Evolutionary conservation across 768 basidiomycete species (phyloP).

Genomic region (Dacryopinax spathularia): DNA sequence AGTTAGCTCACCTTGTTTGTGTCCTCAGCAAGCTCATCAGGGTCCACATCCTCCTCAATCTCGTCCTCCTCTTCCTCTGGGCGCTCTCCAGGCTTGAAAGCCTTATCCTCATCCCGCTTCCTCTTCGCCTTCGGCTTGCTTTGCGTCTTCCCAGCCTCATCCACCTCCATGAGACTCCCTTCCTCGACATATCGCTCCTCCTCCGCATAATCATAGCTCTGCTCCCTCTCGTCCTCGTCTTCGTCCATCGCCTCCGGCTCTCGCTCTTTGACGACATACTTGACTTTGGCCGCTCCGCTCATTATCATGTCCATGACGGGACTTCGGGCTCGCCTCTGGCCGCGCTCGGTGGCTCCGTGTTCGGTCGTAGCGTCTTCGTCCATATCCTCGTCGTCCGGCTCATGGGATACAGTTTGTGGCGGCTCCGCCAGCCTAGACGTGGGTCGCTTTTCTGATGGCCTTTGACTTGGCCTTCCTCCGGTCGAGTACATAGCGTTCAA

Average conservation of each 20-base stretch:
- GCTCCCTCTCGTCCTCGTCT: background rate
- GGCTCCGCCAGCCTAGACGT: background rate
- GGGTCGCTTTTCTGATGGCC: background rate
- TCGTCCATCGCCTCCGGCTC: background rate
- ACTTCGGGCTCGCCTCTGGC: background rate
- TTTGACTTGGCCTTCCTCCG: background rate
- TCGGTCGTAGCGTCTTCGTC: background rate
- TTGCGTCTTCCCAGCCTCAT: background rate
- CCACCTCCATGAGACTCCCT: background rate
- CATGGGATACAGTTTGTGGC: background rate
- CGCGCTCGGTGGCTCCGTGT: background rate
- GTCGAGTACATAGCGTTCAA: background rate
- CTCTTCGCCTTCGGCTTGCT: background rate
- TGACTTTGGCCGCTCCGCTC: background rate
- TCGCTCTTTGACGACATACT: background rate
- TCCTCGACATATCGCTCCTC: conserved; percentile 1
- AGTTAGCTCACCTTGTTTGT: background rate
- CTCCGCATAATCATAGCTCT: background rate
- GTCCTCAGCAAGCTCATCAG: background rate
- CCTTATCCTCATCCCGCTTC: background rate
- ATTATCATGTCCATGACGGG: conserved; percentile 1
- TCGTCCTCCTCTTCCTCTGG: background rate
- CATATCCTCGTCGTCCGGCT: background rate
- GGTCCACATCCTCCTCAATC: background rate
- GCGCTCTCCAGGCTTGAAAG: background rate